Evolutionary conservation across 148 eudicot genomes (phyloP), one percentile per base, ranked within the genome.

Genomic region (Rhododendron vialii): DNA sequence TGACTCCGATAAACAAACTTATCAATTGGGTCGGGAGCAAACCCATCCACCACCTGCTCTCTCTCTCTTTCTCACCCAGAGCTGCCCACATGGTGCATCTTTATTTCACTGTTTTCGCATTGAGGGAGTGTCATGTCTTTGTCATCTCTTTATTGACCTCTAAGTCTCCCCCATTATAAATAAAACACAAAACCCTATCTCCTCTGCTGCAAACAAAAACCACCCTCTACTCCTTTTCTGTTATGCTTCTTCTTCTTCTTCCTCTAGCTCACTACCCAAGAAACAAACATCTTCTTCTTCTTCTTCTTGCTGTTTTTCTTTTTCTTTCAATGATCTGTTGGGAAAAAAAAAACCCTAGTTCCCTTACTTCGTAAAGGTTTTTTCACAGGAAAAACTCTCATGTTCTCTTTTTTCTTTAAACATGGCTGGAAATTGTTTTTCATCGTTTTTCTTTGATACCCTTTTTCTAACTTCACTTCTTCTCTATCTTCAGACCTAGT

Each of bases 31-130:
- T 55, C 0, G 1, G 2, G 50, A 47, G 50, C 50, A 47, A 47
- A 47, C 12, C 50, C 14, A 17, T 38, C 48, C 20, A 7, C 59
- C 50, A 41, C 36, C 47, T 65, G 7, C 35, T 26, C 7, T 26
- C 75, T 2, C 74, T 28, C 36, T 36, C 38, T 36, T 3, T 2
- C 38, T 0, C 38, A 36, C 38, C 2, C 15, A 69, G 18, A 69
- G 75, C 35, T 69, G 75, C 28, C 82, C 35, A 10, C 3, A 26
- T 7, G 71, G 28, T 13, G 26, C 79, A 47, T 86, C 84, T 86
- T 86, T 86, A 86, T 67, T 86, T 80, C 79, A 81, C 87, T 67
- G 69, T 80, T 86, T 65, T 81, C 18, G 79, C 36, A n/a, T 63
- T 36, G 71, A 48, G 84, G 78, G 76, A 10, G 51, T 55, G 80